phyloP scores from a whole-genome alignment of 192 early-diverging fungal species.

The Coemansia sp. region DNA sequence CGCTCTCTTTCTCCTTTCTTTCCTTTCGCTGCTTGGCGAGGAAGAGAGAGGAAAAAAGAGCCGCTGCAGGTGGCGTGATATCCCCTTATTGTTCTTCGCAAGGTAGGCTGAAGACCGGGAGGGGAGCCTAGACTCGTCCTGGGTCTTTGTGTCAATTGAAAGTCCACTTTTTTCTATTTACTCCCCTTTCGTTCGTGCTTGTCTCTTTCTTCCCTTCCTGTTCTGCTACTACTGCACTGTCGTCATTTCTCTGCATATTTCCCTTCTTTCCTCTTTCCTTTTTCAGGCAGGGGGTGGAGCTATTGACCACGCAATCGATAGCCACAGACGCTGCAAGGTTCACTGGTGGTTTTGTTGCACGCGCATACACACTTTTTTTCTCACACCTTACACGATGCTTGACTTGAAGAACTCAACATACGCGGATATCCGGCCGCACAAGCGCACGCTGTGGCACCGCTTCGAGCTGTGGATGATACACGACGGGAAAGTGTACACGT shows the following conservation, averaged over 20 bases:
- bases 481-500: slow-evolving; percentile 49
- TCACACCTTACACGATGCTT: slow-evolving; percentile 22
- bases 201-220: background rate
- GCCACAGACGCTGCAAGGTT: no score
- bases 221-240: background rate
- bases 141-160: background rate
- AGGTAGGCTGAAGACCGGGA: background rate
- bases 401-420: slow-evolving; percentile 44
- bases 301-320: background rate
- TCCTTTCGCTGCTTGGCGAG: background rate
- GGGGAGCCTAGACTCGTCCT: background rate
- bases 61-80: background rate
- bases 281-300: background rate
- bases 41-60: background rate
- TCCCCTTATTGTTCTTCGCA: background rate
- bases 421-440: slow-evolving; percentile 32
- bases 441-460: slow-evolving; percentile 39
- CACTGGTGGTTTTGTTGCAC: background rate
- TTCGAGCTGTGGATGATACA: slow-evolving; percentile 54
- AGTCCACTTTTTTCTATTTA: background rate
- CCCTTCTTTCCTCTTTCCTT: background rate
- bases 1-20: no score
- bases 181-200: background rate
- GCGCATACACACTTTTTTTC: background rate
- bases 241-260: background rate